These are phyloP conservation scores for Paracoccidioides brasiliensis DNA, from an alignment of 2,329 filamentous ascomycete genomes.

Conservation along the genomic window DNA sequence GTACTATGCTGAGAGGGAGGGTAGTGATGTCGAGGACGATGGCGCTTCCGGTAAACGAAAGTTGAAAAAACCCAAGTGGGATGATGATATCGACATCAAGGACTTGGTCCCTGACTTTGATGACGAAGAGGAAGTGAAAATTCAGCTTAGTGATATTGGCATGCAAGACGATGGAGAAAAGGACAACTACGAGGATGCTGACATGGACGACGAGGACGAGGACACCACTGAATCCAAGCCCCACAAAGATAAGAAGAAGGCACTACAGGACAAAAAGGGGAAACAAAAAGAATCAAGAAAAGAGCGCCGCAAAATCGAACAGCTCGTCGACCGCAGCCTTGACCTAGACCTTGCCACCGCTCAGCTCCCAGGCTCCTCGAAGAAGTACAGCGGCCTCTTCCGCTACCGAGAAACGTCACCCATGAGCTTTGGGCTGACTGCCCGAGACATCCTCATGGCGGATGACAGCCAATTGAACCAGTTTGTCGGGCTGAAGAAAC, in stretches of 20 bases:
- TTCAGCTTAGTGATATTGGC: constrained; percentile 39
- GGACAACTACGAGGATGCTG: constrained; percentile 20
- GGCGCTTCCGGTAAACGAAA: constrained; percentile 45
- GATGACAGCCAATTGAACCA: constrained; percentile 77
- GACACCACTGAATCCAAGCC: constrained; percentile 33
- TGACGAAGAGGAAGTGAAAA: constrained; percentile 43
- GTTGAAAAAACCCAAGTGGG: constrained; percentile 77
- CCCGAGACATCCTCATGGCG: constrained; percentile 82
- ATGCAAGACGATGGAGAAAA: constrained; percentile 29
- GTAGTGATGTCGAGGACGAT: constrained; percentile 27
- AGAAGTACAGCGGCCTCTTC: constrained; percentile 48
- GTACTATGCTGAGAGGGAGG: constrained; percentile 64
- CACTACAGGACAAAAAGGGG: constrained; percentile 39
- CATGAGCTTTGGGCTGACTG: constrained; percentile 74
- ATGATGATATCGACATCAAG: constrained; percentile 95
- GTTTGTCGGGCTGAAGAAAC: constrained; percentile 87
- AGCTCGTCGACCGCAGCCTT: constrained; percentile 69
- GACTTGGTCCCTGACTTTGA: constrained; percentile 81
- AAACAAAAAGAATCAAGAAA: constrained; percentile 62
- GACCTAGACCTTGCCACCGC: constrained; percentile 62
- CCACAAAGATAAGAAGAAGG: constrained; percentile 23
- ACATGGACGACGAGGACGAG: constrained; percentile 22
- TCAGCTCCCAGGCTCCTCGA: constrained; percentile 41
- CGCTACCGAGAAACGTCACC: constrained; percentile 92
- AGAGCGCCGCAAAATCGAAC: constrained; percentile 72